These are phyloP conservation scores for Astrocystis sublimbata DNA, from an alignment of 495 filamentous ascomycete genomes.

Conservation along the genomic window DNA sequence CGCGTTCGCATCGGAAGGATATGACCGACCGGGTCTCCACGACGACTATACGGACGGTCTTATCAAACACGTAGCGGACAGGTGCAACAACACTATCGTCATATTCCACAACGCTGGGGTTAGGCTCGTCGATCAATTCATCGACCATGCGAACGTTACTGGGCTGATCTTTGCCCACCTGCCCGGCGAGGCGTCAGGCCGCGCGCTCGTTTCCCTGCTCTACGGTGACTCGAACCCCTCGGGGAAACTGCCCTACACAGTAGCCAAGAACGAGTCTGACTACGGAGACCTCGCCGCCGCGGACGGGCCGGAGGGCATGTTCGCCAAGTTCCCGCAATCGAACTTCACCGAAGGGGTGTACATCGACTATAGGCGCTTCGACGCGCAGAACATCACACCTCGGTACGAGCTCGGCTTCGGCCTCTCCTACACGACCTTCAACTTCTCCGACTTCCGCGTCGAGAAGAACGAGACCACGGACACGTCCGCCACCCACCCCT, in stretches of 20 bases:
- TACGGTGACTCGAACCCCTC: slow-evolving; percentile 53
- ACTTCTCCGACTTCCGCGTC: slow-evolving; percentile 37
- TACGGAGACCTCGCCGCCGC: slow-evolving; percentile 38
- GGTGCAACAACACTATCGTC: slow-evolving; percentile 55
- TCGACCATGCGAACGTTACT: slow-evolving; percentile 53
- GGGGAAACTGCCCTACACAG: slow-evolving; percentile 62
- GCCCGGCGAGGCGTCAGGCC: slow-evolving; percentile 53
- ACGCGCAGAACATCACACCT: slow-evolving; percentile 53
- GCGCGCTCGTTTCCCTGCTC: slow-evolving; percentile 49
- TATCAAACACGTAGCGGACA: slow-evolving; percentile 45
- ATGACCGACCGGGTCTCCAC: slow-evolving; percentile 29
- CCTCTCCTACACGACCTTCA: slow-evolving; percentile 60
- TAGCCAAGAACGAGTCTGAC: slow-evolving; percentile 53
- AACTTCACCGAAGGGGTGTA: slow-evolving; percentile 54
- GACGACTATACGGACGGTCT: slow-evolving; percentile 48
- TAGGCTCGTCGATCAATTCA: slow-evolving; percentile 48
- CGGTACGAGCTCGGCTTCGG: slow-evolving; percentile 65
- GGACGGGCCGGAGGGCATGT: slow-evolving; percentile 13
- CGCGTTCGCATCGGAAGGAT: slow-evolving; percentile 47
- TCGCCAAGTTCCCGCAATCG: slow-evolving; percentile 40
- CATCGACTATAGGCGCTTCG: slow-evolving; percentile 60
- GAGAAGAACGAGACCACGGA: background rate
- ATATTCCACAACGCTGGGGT: slow-evolving; percentile 52
- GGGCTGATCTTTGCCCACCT: slow-evolving; percentile 53
- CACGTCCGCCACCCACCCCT: slow-evolving; percentile 15